Percentiles rank a stretch among this genome's conserved stretches.
Evolutionary conservation across 495 filamentous ascomycete species (phyloP).

Genomic region (Amniculicola lignicola): DNA sequence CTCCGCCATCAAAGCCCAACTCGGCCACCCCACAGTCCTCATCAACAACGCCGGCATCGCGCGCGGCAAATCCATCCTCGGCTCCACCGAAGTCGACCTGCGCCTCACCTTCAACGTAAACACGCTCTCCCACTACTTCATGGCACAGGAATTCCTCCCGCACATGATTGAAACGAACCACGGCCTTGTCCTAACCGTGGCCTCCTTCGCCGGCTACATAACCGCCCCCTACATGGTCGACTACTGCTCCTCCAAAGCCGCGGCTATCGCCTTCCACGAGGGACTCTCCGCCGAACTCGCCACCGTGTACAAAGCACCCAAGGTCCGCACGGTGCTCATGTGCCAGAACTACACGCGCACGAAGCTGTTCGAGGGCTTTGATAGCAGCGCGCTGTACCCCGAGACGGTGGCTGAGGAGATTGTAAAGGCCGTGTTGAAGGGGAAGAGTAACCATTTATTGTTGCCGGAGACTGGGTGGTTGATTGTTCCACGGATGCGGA

Average conservation of each 20-base stretch:
- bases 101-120: constrained; percentile 71
- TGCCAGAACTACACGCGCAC: constrained; percentile 64
- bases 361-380: constrained; percentile 56
- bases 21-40: constrained; percentile 65
- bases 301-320: constrained; percentile 59
- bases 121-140: constrained; percentile 64
- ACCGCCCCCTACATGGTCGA: constrained; percentile 64
- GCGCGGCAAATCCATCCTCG: constrained; percentile 59
- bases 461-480: constrained; percentile 46
- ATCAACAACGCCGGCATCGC: constrained; percentile 75
- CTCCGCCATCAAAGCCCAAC: neutral
- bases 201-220: constrained; percentile 59
- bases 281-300: constrained; percentile 62
- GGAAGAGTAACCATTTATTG: constrained; percentile 57
- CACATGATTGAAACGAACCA: constrained; percentile 61
- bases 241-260: constrained; percentile 67
- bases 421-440: constrained; percentile 56
- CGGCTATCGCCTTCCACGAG: constrained; percentile 65
- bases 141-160: constrained; percentile 64
- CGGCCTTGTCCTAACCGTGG: constrained; percentile 72
- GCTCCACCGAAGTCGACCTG: constrained; percentile 53
- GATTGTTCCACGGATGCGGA: constrained; percentile 40
- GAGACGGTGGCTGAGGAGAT: constrained; percentile 66
- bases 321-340: constrained; percentile 63
- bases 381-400: constrained; percentile 55